Evolutionary conservation across 805 yeast genomes (phyloP).

Genomic region (Wickerhamiella azyma): DNA sequence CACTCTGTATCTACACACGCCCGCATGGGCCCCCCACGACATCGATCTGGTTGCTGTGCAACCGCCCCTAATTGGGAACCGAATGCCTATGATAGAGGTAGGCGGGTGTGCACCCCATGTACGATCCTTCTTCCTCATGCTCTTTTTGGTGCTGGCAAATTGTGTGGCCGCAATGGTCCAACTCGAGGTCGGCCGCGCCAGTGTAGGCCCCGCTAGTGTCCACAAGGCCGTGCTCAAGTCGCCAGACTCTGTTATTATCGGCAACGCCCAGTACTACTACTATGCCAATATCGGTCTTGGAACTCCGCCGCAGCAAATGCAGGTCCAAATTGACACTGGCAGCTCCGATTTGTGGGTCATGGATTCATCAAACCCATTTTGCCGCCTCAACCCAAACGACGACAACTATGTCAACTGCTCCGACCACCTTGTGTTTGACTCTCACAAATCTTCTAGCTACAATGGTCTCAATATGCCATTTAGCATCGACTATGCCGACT

Average conservation of each 20-base stretch:
- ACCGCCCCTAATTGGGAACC: background rate
- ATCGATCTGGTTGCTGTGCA: background rate
- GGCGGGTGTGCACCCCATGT: background rate
- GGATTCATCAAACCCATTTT: conserved; percentile 34
- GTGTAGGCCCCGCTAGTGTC: background rate
- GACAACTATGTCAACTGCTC: conserved; percentile 14
- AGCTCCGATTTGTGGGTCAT: conserved; percentile 63
- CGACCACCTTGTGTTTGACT: conserved; percentile 18
- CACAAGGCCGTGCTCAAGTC: background rate
- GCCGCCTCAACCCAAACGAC: conserved; percentile 9
- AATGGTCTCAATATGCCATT: conserved; percentile 13
- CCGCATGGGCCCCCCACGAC: too few relatives aligned
- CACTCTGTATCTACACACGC: too few relatives aligned
- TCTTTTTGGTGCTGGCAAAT: background rate
- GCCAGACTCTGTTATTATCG: conserved; percentile 3
- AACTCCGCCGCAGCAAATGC: conserved; percentile 39
- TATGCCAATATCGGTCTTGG: conserved; percentile 34
- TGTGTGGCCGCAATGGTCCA: background rate
- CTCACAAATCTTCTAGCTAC: conserved; percentile 17
- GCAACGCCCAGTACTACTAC: conserved; percentile 13
- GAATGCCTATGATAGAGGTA: background rate
- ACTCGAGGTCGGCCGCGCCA: background rate
- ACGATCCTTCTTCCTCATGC: background rate
- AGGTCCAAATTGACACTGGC: conserved; percentile 58
- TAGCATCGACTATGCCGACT: conserved; percentile 30